These are phyloP conservation scores for Berkeleyomyces rouxiae DNA, from an alignment of 2,329 filamentous ascomycete genomes.

Conservation along the genomic window DNA sequence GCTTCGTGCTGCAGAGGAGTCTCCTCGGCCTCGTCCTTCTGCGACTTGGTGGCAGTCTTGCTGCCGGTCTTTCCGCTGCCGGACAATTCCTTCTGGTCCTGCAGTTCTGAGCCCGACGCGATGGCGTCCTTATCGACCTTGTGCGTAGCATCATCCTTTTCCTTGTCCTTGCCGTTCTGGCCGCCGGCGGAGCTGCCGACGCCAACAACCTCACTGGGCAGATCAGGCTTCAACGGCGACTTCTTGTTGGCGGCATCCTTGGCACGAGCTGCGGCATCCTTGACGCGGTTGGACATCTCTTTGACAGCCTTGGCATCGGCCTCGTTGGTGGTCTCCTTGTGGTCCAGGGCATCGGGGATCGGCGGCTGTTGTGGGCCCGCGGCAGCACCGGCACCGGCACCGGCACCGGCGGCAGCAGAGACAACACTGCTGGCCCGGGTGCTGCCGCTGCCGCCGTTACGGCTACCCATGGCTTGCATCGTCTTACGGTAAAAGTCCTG, in stretches of 20 bases:
- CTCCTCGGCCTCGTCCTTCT: conserved; percentile 24
- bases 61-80: neutral
- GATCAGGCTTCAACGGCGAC: conserved; percentile 41
- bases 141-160: conserved; percentile 18
- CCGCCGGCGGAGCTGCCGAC: conserved; percentile 40
- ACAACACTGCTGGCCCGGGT: conserved; percentile 25
- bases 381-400: neutral
- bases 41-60: conserved; percentile 4
- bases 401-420: neutral
- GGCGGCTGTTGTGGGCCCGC: conserved; percentile 33
- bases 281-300: conserved; percentile 44
- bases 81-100: conserved; percentile 49
- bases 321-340: conserved; percentile 20
- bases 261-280: conserved; percentile 50
- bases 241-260: conserved; percentile 55
- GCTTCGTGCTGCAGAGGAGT: conserved; percentile 45
- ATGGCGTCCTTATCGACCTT: conserved; percentile 22
- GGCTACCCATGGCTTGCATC: conserved; percentile 34
- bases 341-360: conserved; percentile 38
- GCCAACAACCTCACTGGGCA: conserved; percentile 40
- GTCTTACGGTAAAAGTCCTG: conserved; percentile 46
- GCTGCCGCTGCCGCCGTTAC: conserved; percentile 23
- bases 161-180: conserved; percentile 31
- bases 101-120: conserved; percentile 41
- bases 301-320: conserved; percentile 19